Base-by-base conservation (phyloP, 192 early-diverging fungal genomes). In the Chytriomyces confervae region DNA sequence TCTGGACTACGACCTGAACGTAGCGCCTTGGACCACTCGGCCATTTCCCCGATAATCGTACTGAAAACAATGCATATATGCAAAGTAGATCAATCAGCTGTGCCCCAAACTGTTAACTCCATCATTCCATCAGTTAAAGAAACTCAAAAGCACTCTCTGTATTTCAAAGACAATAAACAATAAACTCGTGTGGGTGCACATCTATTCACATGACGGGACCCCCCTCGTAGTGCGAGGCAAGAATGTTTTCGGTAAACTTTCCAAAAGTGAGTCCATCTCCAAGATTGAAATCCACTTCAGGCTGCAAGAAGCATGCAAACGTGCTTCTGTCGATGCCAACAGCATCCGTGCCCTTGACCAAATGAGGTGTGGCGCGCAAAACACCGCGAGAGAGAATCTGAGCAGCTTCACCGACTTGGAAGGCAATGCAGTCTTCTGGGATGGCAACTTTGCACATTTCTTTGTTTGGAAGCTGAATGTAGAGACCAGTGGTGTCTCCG, bases 231-330 rank as follows among this genome's bases (percentile, higher is more conserved):
- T 85, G 84, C 66, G 64, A 8, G 2, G 61, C 51, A 62, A 86
- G 65, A 29, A 87, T 79, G 50, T 83, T 80, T 66, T 84, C 69
- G 50, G 86, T 86, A 57, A 90, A 87, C 43, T 84, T n/a, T 50
- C 77, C 79, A 79, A 90, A 90, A 3, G 83, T 88, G 65, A 75
- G 48, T 48, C 74, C 85, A 3, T 66, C 53, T 8, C 53, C 57
- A 44, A 90, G 65, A 64, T 79, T 61, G 76, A 84, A 53, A 80
- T 89, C 71, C 6, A 84, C 76, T 62, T 84, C 77, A 29, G 92
- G 92, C 80, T 93, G 92, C 86, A 92, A 88, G 72, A 93, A 93
- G 18, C 92, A 89, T 0, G 90, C 92, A 79, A 93, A 89, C 4
- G 92, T 93, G 77, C 90, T 91, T 48, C 92, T 64, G 9, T 88